Conservation (phyloP, 2,329 filamentous ascomycete genomes). For the Colletotrichum kahawae region DNA sequence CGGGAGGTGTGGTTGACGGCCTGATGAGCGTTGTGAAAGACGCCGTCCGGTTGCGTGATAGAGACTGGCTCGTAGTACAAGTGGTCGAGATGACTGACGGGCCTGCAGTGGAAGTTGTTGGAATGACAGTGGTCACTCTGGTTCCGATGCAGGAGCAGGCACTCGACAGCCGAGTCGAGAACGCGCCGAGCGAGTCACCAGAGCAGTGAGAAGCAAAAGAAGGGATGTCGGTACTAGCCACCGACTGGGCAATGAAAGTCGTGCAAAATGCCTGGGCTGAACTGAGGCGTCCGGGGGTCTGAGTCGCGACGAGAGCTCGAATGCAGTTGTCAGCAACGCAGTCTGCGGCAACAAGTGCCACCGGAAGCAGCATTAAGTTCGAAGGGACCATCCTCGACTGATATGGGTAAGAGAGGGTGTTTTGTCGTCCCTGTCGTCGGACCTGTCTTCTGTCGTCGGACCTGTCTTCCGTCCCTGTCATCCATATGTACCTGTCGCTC, state of each 20-base stretch:
- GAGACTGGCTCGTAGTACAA: background rate
- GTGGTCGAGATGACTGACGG: background rate
- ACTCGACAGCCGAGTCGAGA: background rate
- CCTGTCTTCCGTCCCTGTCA: background rate
- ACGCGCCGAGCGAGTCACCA: background rate
- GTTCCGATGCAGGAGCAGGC: background rate
- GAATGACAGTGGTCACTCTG: background rate
- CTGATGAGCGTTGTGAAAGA: background rate
- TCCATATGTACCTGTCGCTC: background rate
- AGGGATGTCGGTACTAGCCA: background rate
- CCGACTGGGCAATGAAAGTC: background rate
- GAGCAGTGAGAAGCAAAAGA: background rate
- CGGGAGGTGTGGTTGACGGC: background rate
- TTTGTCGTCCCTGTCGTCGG: background rate
- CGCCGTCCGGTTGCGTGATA: background rate
- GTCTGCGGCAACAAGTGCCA: background rate
- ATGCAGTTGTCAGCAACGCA: constrained; percentile 40
- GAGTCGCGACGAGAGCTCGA: constrained; percentile 36
- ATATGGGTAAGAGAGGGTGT: background rate
- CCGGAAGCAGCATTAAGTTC: background rate
- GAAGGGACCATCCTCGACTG: background rate
- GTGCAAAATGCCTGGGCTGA: constrained; percentile 34
- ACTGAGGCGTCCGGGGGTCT: constrained; percentile 33
- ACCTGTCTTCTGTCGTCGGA: no score
- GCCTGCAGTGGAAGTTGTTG: background rate